Base-by-base conservation (phyloP, 306 rosid species). In the Sicyos baderoa region DNA sequence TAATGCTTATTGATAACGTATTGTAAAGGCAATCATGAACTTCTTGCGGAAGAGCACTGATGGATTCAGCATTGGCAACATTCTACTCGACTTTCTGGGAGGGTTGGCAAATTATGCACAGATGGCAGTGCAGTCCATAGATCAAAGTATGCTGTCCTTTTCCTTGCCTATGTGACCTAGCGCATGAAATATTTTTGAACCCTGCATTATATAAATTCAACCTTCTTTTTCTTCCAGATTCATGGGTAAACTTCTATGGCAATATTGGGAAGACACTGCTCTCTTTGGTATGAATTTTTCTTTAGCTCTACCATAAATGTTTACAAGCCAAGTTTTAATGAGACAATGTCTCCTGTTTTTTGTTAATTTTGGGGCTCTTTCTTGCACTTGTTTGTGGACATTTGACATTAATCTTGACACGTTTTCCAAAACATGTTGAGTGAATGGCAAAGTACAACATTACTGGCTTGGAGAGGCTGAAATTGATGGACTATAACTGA, bases 211-310 rank as follows among this genome's bases (percentile, higher is more conserved):
- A 50, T 66, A 9, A 73, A 68, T 47, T 47, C 49, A 79, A 74
- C 51, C 56, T 50, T 27, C 42, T 40, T n/a, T 27, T 71, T 70
- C 81, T 79, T 81, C 15, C 83, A 89, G 99, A 44, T 76, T 93
- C 99, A 65, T 90, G 91, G 96, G 85, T 86, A 71, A 91, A 86
- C 85, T 88, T 91, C 18, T 87, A 85, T 62, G 97, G 95, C 54
- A 91, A 91, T 70, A 82, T 91, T 12, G 97, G 96, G 40, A 91
- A 91, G 78, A 82, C 86, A 35, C 49, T 88, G 70, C 82, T 91
- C 61, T 87, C 97, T 49, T 73, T 88, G 94, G 97, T 91, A 88
- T 40, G 84, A 10, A 74, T 66, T 68, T 40, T 35, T 77, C 25
- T 69, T 55, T 23, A 19, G 13, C 42, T 13, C 19, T 45, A 17